These are phyloP conservation scores for Haemoproteus tartakovskyi DNA, from an alignment of 169 alveolate species.

Conservation along the genomic window DNA sequence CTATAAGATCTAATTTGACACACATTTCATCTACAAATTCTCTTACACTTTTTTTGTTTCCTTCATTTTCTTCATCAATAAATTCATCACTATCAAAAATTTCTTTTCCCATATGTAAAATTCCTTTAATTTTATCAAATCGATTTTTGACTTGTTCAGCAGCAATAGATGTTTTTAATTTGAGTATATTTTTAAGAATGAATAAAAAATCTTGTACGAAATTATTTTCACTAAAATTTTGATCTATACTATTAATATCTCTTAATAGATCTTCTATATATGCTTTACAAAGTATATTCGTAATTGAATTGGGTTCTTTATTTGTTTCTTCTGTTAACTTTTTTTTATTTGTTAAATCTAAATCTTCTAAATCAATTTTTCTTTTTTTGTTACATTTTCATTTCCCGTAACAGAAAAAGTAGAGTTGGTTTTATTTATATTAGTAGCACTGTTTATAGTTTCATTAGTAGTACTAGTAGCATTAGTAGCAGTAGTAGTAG, in stretches of 20 bases:
- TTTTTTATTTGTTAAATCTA: background rate
- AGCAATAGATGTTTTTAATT: conserved; percentile 15
- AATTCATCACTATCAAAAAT: conserved; percentile 16
- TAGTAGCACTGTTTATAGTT: too few species aligned
- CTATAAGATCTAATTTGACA: conserved; percentile 25
- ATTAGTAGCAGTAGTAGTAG: too few species aligned
- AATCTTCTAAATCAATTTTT: conserved; percentile 8
- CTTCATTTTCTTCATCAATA: background rate
- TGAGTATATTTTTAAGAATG: conserved; percentile 28
- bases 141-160: conserved; percentile 25
- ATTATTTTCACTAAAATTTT: conserved; percentile 18
- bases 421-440: too few species aligned
- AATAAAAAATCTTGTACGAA: conserved; percentile 35
- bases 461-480: too few species aligned
- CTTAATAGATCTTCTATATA: conserved; percentile 44
- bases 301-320: conserved; percentile 1
- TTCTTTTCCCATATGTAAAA: conserved; percentile 23
- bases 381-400: conserved; percentile 3
- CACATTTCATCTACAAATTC: conserved; percentile 43
- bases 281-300: conserved; percentile 13
- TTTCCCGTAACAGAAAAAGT: too few species aligned
- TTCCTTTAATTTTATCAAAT: conserved; percentile 26
- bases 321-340: background rate
- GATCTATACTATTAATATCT: conserved; percentile 23
- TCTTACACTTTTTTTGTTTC: conserved; percentile 1